A percentile compares a stretch with the other conserved stretches of the same genome.
Evolutionary conservation across 148 eudicot genomes (phyloP).

Genomic region (Fagopyrum homotropicum): DNA sequence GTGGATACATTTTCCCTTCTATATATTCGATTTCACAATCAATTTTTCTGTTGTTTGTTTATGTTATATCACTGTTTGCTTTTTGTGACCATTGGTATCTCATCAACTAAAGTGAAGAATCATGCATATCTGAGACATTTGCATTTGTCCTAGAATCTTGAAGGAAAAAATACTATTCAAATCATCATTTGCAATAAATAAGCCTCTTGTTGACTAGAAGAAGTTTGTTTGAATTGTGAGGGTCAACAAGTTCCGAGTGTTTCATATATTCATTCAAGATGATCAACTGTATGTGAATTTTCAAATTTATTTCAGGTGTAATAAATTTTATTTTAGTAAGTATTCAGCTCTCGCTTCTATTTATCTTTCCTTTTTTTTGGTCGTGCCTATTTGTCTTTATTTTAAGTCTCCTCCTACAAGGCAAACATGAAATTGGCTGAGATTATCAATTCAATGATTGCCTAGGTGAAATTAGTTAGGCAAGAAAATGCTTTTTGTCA

Average conservation of each 20-base stretch:
- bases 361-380: no score
- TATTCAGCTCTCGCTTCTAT: no score
- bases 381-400: no score
- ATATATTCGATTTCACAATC: not conserved
- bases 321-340: no score
- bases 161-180: not conserved
- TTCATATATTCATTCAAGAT: no score
- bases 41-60: not conserved
- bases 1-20: not conserved
- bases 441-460: not conserved
- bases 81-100: not conserved
- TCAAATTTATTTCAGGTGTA: no score
- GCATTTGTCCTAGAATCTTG: not conserved
- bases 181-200: not conserved
- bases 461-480: not conserved
- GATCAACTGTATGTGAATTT: no score
- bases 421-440: not conserved
- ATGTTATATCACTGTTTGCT: not conserved
- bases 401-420: not conserved
- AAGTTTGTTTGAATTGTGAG: not conserved
- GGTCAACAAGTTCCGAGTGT: no score
- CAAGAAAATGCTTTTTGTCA: not conserved
- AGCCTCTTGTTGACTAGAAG: not conserved
- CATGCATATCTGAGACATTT: not conserved
- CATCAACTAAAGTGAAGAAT: not conserved